Evolutionary conservation across 2,329 filamentous ascomycete species (phyloP).

Genomic region (Fusarium albidum): DNA sequence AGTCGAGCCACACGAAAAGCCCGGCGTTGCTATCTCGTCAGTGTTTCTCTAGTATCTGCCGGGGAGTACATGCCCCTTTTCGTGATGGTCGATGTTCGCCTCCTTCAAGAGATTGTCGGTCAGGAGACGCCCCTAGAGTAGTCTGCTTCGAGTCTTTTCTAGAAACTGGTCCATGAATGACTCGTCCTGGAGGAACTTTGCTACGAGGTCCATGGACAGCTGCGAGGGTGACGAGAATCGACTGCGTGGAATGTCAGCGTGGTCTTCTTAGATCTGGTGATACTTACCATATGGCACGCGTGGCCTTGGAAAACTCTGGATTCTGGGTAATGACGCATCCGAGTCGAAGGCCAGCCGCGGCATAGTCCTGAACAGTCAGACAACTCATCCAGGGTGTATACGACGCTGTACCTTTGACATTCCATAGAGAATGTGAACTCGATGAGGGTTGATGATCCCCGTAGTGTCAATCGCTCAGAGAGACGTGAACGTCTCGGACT

Average conservation of each 20-base stretch:
- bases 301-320: background rate
- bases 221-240: conserved; percentile 3
- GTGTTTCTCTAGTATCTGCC: background rate
- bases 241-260: background rate
- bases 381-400: background rate
- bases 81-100: background rate
- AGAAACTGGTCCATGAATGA: background rate
- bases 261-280: no score
- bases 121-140: background rate
- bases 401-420: background rate
- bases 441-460: background rate
- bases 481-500: background rate
- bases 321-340: conserved; percentile 5
- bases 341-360: background rate
- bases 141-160: background rate
- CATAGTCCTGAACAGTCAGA: background rate
- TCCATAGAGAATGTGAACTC: background rate
- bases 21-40: background rate
- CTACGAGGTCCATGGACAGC: background rate
- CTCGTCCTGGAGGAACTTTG: conserved; percentile 2
- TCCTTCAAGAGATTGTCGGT: background rate
- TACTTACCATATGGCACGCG: background rate
- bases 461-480: background rate
- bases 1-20: background rate
- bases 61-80: background rate